A percentile compares a stretch with the other conserved stretches of the same genome.
These are phyloP conservation scores for Stachybotrys chartarum DNA, from an alignment of 2,329 filamentous ascomycete genomes.

Conservation along the genomic window DNA sequence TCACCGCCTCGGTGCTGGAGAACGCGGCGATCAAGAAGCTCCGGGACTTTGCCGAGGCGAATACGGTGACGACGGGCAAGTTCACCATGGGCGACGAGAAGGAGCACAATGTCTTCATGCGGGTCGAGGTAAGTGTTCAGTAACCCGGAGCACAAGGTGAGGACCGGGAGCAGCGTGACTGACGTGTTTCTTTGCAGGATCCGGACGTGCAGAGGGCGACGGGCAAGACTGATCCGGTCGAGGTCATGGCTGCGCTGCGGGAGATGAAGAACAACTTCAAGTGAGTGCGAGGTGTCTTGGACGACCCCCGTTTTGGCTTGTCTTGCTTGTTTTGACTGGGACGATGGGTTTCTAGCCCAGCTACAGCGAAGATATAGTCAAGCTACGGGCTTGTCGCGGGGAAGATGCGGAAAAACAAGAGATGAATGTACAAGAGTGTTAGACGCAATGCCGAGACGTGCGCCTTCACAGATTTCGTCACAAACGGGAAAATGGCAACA, in stretches of 20 bases:
- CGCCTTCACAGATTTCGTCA: no score
- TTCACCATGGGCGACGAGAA: slow-evolving; percentile 98
- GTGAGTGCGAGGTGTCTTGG: slow-evolving; percentile 33
- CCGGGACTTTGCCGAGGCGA: slow-evolving; percentile 66
- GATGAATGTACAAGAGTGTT: background rate
- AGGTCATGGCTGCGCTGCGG: slow-evolving; percentile 78
- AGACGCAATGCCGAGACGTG: no score
- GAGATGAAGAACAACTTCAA: slow-evolving; percentile 83
- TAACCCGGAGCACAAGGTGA: no score
- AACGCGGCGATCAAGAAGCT: slow-evolving; percentile 72
- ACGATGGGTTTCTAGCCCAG: slow-evolving; percentile 5
- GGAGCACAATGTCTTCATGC: slow-evolving; percentile 97
- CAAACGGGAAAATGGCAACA: background rate
- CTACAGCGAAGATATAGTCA: slow-evolving; percentile 24
- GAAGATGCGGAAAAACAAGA: no score
- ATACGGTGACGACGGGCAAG: slow-evolving; percentile 85
- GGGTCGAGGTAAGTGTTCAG: slow-evolving; percentile 68
- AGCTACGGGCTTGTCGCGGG: no score
- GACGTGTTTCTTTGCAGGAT: slow-evolving; percentile 44
- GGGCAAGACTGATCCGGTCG: slow-evolving; percentile 69
- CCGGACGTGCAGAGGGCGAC: slow-evolving; percentile 78
- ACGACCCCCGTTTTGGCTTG: slow-evolving; percentile 12
- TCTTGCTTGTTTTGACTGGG: slow-evolving; percentile 2
- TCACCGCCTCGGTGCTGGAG: slow-evolving; percentile 68
- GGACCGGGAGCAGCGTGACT: background rate